Percentiles rank a stretch among this genome's conserved stretches.
phyloP scores from a whole-genome alignment of 768 basidiomycete genomes.

The Cystoderma amianthinum region DNA sequence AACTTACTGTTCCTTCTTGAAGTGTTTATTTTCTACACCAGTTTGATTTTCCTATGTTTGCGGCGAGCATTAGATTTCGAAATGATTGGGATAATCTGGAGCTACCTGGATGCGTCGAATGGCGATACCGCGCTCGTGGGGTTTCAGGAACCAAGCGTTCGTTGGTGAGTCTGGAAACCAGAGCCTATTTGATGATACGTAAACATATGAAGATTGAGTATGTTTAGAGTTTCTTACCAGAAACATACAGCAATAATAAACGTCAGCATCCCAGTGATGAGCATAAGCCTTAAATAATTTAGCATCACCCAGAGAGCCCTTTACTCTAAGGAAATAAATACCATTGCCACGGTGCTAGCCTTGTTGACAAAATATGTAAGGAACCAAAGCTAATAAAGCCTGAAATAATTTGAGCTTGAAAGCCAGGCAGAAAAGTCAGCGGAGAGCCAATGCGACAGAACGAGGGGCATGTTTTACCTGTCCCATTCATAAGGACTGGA shows the following conservation, averaged over 20 bases:
- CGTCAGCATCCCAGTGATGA: constrained; percentile 60
- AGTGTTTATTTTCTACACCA: constrained; percentile 76
- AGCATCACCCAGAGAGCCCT: too few relatives aligned
- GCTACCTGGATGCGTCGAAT: constrained; percentile 56
- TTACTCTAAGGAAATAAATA: constrained; percentile 5
- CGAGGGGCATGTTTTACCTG: constrained; percentile 41
- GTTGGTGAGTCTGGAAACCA: constrained; percentile 73
- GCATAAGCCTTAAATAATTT: constrained; percentile 45
- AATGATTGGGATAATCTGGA: not conserved
- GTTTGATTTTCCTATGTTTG: constrained; percentile 59
- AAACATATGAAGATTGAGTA: not conserved
- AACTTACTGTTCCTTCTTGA: constrained; percentile 74
- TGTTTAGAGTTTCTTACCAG: constrained; percentile 32
- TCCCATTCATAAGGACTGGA: constrained; percentile 70
- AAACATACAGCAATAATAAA: constrained; percentile 43
- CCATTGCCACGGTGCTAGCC: constrained; percentile 75
- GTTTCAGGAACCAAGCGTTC: constrained; percentile 67
- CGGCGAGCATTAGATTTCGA: not conserved
- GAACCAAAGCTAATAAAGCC: constrained; percentile 65
- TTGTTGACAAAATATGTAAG: constrained; percentile 48
- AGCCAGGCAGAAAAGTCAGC: too few relatives aligned
- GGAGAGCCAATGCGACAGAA: too few relatives aligned
- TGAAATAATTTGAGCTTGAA: constrained; percentile 60
- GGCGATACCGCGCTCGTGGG: constrained; percentile 54
- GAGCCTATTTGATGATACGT: constrained; percentile 30